These are phyloP conservation scores for Pouteria glomerata DNA, from an alignment of 148 eudicot genomes.

Conservation along the genomic window DNA sequence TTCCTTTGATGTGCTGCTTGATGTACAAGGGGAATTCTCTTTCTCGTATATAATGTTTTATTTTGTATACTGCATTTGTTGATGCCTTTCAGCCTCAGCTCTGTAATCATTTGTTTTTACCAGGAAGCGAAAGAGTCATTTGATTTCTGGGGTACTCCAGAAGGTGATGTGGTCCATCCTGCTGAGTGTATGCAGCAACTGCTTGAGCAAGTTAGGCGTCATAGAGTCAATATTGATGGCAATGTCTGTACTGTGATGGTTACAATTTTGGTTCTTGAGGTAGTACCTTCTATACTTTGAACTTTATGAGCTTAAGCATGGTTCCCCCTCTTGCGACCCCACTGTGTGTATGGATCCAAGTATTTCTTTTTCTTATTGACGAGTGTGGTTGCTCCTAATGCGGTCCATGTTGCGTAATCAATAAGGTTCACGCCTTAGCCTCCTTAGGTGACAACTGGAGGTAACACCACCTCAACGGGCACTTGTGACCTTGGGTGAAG, in stretches of 20 bases:
- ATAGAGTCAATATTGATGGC: constrained; percentile 90
- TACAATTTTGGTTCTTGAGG: constrained; percentile 96
- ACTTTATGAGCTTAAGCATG: neutral
- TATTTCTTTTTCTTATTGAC: too few relatives aligned
- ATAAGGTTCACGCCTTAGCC: too few relatives aligned
- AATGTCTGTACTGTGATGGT: constrained; percentile 94
- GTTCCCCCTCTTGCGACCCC: too few relatives aligned
- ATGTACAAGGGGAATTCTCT: neutral
- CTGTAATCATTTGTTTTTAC: constrained; percentile 6
- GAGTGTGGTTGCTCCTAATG: too few relatives aligned
- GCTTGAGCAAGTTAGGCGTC: constrained; percentile 83
- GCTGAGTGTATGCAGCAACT: constrained; percentile 93
- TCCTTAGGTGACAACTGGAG: too few relatives aligned
- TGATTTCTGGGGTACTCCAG: constrained; percentile 92
- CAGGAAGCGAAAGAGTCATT: constrained; percentile 88
- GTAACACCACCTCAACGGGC: too few relatives aligned
- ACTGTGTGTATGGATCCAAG: too few relatives aligned
- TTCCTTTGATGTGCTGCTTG: neutral
- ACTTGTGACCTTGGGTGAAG: too few relatives aligned
- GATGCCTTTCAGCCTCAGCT: constrained; percentile 1
- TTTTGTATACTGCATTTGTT: neutral
- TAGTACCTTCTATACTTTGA: constrained; percentile 19
- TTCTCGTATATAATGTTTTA: neutral
- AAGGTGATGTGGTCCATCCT: constrained; percentile 91
- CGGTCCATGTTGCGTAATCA: too few relatives aligned